Evolutionary conservation across 345 rosid genomes (phyloP), one percentile per base, ranked within the genome.

Genomic region (Arabis alpina): DNA sequence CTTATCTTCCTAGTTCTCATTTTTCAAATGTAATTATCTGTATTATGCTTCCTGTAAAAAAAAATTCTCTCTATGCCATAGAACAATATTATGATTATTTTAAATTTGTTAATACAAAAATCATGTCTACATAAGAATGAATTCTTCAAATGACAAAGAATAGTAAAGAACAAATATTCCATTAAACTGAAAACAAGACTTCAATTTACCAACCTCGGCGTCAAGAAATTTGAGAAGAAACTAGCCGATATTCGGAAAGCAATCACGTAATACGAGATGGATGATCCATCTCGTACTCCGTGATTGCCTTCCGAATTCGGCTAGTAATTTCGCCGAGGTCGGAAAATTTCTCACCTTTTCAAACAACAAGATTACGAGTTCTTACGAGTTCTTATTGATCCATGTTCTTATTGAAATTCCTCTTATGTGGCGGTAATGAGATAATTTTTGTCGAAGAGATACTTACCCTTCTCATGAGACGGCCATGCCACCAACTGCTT

Each of bases 401-500:
- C 3, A 23, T 8, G 7, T 64, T 54, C 47, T 45, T 19, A 19
- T 19, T 68, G 37, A 3, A 2, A 25, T 36, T 56, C 64, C 72
- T 68, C 43, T 45, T 15, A 23, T 5, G n/a, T 16, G 23, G 8
- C 2, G 72, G 9, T n/a, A 55, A 23, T 12, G 54, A 34, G 45
- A 28, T 19, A 13, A 6, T 13, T 56, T 0, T 7, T 28, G 4
- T 68, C 47, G 8, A 34, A 0, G 55, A 68, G 72, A 30, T 55
- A 13, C 3, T 19, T 23, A 34, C 47, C 73, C 56, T 2, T 39
- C 10, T 24, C 47, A 0, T 10, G 37, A 47, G 64, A 45, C 7
- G 73, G 64, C 64, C 73, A 47, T 37, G 3, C 15, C 64, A 9
- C 48, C 47, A 68, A 3, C 9, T 56, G 14, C 0, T 58, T 16